A percentile compares a stretch with the other conserved stretches of the same genome.
Conservation (phyloP, 192 early-diverging fungal species). For the Backusella liffmaniae region DNA sequence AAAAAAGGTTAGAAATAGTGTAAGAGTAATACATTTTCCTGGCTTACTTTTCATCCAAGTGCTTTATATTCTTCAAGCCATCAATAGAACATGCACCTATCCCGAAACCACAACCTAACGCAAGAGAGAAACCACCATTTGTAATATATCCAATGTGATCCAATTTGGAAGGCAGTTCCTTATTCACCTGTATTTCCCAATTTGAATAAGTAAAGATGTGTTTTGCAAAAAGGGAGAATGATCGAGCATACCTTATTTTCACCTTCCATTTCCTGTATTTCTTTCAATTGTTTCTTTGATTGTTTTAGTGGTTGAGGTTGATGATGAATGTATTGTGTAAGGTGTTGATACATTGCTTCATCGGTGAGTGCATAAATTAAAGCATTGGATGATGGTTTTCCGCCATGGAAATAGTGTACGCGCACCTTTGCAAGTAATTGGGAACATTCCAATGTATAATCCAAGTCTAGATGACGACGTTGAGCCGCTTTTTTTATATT, state of each 20-base stretch:
- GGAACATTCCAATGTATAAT: slow-evolving; percentile 19
- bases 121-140: slow-evolving; percentile 65
- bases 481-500: neutral
- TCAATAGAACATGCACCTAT: slow-evolving; percentile 61
- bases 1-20: neutral
- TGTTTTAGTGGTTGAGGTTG: neutral
- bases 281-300: slow-evolving; percentile 27
- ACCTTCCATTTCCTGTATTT: slow-evolving; percentile 25
- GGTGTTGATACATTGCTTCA: slow-evolving; percentile 42
- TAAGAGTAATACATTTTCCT: neutral
- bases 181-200: slow-evolving; percentile 16
- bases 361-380: slow-evolving; percentile 55
- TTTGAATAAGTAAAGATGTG: neutral
- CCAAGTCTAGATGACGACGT: neutral
- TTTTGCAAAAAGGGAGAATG: neutral
- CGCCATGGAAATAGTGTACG: slow-evolving; percentile 48
- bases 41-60: slow-evolving; percentile 31
- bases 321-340: slow-evolving; percentile 16
- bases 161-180: slow-evolving; percentile 36
- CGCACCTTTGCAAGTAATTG: slow-evolving; percentile 51
- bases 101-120: slow-evolving; percentile 57
- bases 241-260: neutral
- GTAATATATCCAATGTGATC: slow-evolving; percentile 67
- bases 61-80: slow-evolving; percentile 44
- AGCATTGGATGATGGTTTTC: slow-evolving; percentile 47